Evolutionary conservation across 352 stramenopile genomes (phyloP).

Genomic region (Globisporangium cederbergense): DNA sequence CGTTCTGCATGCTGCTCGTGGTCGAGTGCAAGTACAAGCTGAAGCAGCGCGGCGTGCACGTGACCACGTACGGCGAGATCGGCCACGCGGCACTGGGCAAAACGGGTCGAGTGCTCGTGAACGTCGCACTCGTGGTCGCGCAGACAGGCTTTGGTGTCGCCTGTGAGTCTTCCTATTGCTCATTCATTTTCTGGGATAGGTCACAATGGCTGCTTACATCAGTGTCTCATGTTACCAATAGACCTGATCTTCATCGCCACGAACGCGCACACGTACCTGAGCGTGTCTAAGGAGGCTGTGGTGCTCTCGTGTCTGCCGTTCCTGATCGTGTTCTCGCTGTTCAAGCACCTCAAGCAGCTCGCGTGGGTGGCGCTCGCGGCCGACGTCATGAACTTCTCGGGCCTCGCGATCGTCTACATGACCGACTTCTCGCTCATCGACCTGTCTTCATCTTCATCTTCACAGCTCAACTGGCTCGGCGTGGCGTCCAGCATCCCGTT

Average conservation of each 20-base stretch:
- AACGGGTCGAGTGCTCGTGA: slow-evolving; percentile 65
- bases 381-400: slow-evolving; percentile 71
- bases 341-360: slow-evolving; percentile 66
- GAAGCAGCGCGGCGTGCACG: slow-evolving; percentile 35
- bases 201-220: neutral
- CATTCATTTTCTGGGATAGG: neutral
- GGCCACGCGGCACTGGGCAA: slow-evolving; percentile 71
- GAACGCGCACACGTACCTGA: slow-evolving; percentile 59
- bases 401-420: slow-evolving; percentile 62
- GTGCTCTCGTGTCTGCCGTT: slow-evolving; percentile 31
- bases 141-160: slow-evolving; percentile 89
- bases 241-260: slow-evolving; percentile 83
- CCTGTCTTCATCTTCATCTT: slow-evolving; percentile 6
- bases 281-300: slow-evolving; percentile 26
- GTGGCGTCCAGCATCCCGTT: slow-evolving; percentile 54
- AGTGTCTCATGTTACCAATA: neutral
- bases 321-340: slow-evolving; percentile 50
- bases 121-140: slow-evolving; percentile 81
- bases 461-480: slow-evolving; percentile 28
- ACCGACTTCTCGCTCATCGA: slow-evolving; percentile 59
- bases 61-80: slow-evolving; percentile 86
- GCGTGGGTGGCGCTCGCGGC: slow-evolving; percentile 69
- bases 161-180: slow-evolving; percentile 33
- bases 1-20: slow-evolving; percentile 46
- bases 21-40: slow-evolving; percentile 80